Evolutionary conservation across 75 land plant species (phyloP).

Genomic region (Selaginella tamariscina): DNA sequence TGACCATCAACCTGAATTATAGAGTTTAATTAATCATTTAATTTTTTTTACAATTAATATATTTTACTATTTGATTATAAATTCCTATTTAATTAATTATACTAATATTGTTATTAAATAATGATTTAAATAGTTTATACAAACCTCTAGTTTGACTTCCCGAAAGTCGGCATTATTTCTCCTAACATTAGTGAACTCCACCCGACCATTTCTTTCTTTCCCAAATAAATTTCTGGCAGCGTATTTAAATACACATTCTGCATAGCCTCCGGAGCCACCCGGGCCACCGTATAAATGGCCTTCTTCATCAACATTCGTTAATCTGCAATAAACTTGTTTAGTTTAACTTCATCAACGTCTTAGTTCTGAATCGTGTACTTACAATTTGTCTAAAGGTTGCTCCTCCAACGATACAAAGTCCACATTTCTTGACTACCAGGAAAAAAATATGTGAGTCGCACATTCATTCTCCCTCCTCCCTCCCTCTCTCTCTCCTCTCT

Average conservation of each 20-base stretch:
- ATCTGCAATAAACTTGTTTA: constrained; percentile 37
- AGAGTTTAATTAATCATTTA: background rate
- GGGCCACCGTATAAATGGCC: constrained; percentile 67
- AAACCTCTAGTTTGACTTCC: constrained; percentile 61
- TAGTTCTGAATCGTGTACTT: too few relatives aligned
- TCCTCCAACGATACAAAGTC: constrained; percentile 57
- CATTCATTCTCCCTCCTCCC: too few relatives aligned
- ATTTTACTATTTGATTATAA: too few relatives aligned
- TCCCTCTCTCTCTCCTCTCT: too few relatives aligned
- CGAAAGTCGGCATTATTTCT: constrained; percentile 92
- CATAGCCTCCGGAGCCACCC: constrained; percentile 95
- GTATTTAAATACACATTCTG: constrained; percentile 67
- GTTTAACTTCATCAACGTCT: too few relatives aligned
- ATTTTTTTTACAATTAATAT: too few relatives aligned
- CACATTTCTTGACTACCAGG: constrained; percentile 12
- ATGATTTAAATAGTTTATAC: background rate
- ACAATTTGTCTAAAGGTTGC: constrained; percentile 60
- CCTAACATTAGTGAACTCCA: constrained; percentile 51
- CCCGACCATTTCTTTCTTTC: constrained; percentile 43
- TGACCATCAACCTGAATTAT: constrained; percentile 51
- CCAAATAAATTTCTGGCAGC: constrained; percentile 68
- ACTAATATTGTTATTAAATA: too few relatives aligned
- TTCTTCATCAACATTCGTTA: constrained; percentile 68
- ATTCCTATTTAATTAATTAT: too few relatives aligned
- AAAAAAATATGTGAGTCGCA: background rate